These are phyloP conservation scores for Coniochaeta sp. DNA, from an alignment of 2,329 filamentous ascomycete species.

Conservation along the genomic window DNA sequence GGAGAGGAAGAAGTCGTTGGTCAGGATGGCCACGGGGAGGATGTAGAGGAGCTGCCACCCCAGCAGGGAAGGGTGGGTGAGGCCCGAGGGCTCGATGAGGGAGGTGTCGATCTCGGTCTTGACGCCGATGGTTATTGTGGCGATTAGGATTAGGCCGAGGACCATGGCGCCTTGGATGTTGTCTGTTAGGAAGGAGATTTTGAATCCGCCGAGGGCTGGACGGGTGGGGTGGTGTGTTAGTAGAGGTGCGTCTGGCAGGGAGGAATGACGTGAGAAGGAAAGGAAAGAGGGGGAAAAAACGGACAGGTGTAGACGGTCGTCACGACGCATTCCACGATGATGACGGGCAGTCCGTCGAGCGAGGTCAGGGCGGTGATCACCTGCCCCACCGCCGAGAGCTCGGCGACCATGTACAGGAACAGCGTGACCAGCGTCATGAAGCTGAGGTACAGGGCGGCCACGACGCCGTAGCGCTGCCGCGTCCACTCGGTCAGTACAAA, in stretches of 20 bases:
- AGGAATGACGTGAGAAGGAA: neutral
- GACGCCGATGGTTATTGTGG: constrained; percentile 68
- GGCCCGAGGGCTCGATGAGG: constrained; percentile 60
- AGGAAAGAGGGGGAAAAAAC: constrained; percentile 12
- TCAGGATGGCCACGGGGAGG: constrained; percentile 69
- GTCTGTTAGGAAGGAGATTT: constrained; percentile 77
- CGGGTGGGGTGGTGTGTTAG: no score
- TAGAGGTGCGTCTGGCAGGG: no score
- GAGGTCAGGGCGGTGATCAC: constrained; percentile 69
- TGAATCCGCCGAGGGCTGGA: constrained; percentile 72
- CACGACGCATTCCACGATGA: constrained; percentile 70
- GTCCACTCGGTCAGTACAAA: constrained; percentile 85
- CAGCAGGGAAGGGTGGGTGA: constrained; percentile 61
- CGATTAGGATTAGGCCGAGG: constrained; percentile 64
- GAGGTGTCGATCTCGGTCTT: constrained; percentile 64
- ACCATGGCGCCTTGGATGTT: constrained; percentile 77
- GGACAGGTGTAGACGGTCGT: constrained; percentile 79
- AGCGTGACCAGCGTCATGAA: constrained; percentile 72
- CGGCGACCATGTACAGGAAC: constrained; percentile 81
- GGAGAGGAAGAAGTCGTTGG: constrained; percentile 82
- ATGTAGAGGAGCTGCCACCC: constrained; percentile 87
- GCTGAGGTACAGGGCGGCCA: constrained; percentile 66
- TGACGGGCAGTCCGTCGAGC: constrained; percentile 62
- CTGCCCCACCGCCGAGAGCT: constrained; percentile 74
- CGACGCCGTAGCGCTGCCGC: constrained; percentile 64